Base-by-base conservation (phyloP, 1,139 yeast genomes). In the Blastobotrys petasosporus region DNA sequence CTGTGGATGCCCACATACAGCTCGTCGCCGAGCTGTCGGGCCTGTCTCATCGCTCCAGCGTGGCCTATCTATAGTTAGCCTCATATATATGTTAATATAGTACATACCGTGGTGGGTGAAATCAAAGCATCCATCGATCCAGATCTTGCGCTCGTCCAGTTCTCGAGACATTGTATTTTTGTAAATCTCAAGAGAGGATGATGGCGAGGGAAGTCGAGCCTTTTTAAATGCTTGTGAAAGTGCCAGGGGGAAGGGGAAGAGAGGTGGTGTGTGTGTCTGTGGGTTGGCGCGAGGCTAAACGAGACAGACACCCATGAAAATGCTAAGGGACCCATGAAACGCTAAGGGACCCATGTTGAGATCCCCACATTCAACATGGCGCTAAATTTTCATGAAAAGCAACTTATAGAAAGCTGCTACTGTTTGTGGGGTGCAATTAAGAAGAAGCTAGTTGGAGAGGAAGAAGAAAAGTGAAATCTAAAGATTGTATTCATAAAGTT, bases 81-180 rank as follows among this genome's bases (percentile, higher is more conserved):
- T 20, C 25, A 7, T 4, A 7, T 20, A 7, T 20, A 20, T 4
- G 7, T 4, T 7, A 20, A 20, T 31, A n/a, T 31, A n/a, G 33
- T 8, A 69, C 80, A 46, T 70, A 75, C 92, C 98, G 60, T 92
- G 97, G 63, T 92, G 98, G 34, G 95, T 87, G 68, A 92, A 92
- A 64, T 92, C 98, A 67, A 92, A 92, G 61, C 98, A 92, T 0
- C 98, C 98, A 63, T 92, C 98, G 36, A 92, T 80, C 98, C 97
- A 92, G 13, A 48, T 48, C 37, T 45, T 45, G 20, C 42, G 28
- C 15, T 48, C 51, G 41, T 42, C 41, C 37, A 48, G 36, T 35
- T 35, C 37, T 17, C 23, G 31, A 7, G 29, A 13, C 35, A 39
- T 39, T 39, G 32, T n/a, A 20, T 29, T 15, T 13, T 30, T 23